Evolutionary conservation across 192 early-diverging fungal species (phyloP).

Genomic region (Ambispora gerdemannii): DNA sequence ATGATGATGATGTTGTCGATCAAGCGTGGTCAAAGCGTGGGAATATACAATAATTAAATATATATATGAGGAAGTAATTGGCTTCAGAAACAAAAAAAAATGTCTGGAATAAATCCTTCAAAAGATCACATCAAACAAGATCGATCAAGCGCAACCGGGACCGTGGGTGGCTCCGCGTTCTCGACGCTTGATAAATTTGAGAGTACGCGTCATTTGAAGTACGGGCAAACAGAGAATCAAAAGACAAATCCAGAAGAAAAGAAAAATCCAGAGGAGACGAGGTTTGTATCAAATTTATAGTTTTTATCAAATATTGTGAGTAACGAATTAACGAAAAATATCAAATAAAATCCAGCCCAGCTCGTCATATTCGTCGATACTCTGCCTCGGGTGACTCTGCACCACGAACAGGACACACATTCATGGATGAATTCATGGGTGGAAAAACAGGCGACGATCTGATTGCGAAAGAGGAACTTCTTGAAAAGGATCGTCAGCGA

Average conservation of each 20-base stretch:
- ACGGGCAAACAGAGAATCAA: constrained; percentile 18
- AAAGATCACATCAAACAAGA: not conserved
- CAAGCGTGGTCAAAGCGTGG: too few relatives aligned
- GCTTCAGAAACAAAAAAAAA: too few relatives aligned
- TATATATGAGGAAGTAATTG: too few relatives aligned
- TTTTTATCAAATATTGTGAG: not conserved
- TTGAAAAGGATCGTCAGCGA: not conserved
- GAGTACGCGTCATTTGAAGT: constrained; percentile 11
- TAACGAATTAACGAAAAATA: not conserved
- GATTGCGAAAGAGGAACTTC: not conserved
- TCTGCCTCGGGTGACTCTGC: not conserved
- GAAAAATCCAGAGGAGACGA: not conserved
- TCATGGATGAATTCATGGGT: constrained; percentile 2
- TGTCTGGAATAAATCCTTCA: constrained; percentile 17
- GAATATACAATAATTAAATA: too few relatives aligned
- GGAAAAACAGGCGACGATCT: not conserved
- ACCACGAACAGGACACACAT: not conserved
- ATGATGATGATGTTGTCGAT: too few relatives aligned
- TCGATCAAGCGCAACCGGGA: not conserved
- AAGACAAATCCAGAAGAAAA: not conserved
- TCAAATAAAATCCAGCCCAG: too few relatives aligned
- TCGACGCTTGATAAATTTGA: not conserved
- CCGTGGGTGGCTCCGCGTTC: not conserved
- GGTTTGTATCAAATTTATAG: not conserved
- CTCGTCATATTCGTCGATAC: not conserved